Base-by-base conservation (phyloP, 257 asterid genomes). In the Solanum gracilifrons region DNA sequence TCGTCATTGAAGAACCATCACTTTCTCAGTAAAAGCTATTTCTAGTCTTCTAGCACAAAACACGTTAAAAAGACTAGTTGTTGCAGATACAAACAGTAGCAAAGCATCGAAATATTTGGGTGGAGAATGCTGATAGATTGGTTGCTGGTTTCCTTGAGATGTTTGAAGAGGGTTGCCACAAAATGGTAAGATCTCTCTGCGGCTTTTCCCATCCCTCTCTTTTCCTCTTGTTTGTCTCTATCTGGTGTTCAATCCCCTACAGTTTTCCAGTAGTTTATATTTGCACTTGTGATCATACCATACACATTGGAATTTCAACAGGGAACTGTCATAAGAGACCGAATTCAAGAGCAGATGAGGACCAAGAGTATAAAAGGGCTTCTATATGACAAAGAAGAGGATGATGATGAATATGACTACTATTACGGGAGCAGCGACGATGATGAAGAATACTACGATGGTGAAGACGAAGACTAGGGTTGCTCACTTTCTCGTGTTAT, bases 81-180 rank as follows among this genome's bases (percentile, higher is more conserved):
- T 21, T 90, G 87, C 93, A 93, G 95, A 92, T 93, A 83, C 92
- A 93, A 91, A 92, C 91, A 29, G 95, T 92, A 87, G 90, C 90
- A 85, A 92, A 89, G 88, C 92, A 92, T 36, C 93, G 91, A 43
- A 90, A 92, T 75, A 86, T 92, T 39, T 93, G 94, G 95, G 93
- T 92, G 84, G 95, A 93, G 84, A 93, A 93, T 90, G 95, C 94
- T 16, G 95, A 93, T 84, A 88, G 94, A 27, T 75, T 87, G 89
- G 95, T 93, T 87, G 94, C 94, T 46, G 95, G 95, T 51, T 93
- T 93, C 91, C 94, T 93, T 9, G 94, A 92, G 90, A 92, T 90
- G 94, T 93, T 93, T 51, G 94, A 93, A 89, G 95, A 93, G 87
- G 87, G 94, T 87, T 92, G 92, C 87, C 94, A 92, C 87, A 90